Base-by-base conservation (phyloP, 2,329 filamentous ascomycete species). In the Neofusicoccum laricinum region DNA sequence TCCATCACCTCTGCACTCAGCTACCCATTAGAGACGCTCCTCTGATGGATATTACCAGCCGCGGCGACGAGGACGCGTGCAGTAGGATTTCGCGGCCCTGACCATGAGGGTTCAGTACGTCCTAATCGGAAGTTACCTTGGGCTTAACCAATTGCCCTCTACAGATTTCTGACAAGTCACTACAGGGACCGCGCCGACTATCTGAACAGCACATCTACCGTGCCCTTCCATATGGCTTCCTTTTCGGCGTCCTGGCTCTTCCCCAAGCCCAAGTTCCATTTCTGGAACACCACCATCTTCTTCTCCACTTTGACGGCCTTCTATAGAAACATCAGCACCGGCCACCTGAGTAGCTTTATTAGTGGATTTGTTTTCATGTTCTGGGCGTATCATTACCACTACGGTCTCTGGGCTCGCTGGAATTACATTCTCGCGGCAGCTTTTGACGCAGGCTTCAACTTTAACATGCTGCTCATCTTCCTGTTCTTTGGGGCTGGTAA, bases 261-360 rank as follows among this genome's bases (percentile, higher is more conserved):
- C 68, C 86, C 85, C 0, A 77, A 76, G 1, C 82, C 80, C 66
- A 84, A 85, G 38, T 85, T 81, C 68, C 81, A 85, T 34, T 79
- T 88, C 17, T 86, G 81, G 81, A 88, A 88, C 69, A 81, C 83
- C 19, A 88, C 85, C 3, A 88, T 88, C 61, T 88, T 88, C 76
- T 87, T 85, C 71, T 82, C 81, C 2, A 79, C 81, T 3, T 74
- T 86, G 65, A 76, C 84, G 0, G 77, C 77, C 45, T 88, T 88
- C 72, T 87, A 86, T 69, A 86, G 86, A 3, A 88, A 88, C 69
- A 77, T 88, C 58, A 85, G 82, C 64, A 87, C 86, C 0, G 86
- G 86, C 0, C 85, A 85, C 69, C 79, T 83, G 12, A 85, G 82
- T 25, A 64, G 70, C 6, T 84, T 87, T 65, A 80, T 88, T 14